Evolutionary conservation across 139 green algal species (phyloP).

Genomic region (Micractinium conductrix): DNA sequence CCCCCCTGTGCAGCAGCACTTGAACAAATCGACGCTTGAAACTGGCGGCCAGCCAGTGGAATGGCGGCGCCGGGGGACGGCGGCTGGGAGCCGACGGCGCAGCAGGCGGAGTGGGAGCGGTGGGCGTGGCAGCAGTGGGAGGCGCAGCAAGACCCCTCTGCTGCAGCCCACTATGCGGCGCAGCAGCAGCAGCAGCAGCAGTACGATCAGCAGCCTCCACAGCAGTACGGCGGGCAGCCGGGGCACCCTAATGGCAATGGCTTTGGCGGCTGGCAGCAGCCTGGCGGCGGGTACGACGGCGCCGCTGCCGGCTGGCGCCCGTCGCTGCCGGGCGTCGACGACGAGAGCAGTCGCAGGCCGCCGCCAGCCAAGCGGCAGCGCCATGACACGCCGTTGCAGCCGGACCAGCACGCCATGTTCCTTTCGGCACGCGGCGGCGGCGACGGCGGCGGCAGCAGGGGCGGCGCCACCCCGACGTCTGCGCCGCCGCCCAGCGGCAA

Average conservation of each 20-base stretch:
- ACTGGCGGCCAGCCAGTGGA: too few relatives aligned
- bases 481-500: neutral
- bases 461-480: neutral
- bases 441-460: neutral
- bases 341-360: neutral
- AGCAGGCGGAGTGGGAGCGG: too few relatives aligned
- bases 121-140: neutral
- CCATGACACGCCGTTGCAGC: too few relatives aligned
- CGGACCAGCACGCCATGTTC: neutral
- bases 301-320: neutral
- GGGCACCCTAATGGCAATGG: neutral
- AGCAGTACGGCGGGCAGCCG: neutral
- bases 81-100: too few relatives aligned
- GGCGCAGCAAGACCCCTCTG: too few relatives aligned
- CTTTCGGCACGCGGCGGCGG: neutral
- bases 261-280: neutral
- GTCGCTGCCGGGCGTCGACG: too few relatives aligned
- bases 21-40: too few relatives aligned
- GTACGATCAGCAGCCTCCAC: neutral
- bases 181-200: neutral
- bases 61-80: too few relatives aligned
- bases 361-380: conserved; percentile 1
- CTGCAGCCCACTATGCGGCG: too few relatives aligned
- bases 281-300: neutral
- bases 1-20: too few relatives aligned